Base-by-base conservation (phyloP, 1,139 yeast genomes). In the Suhomyces choctaworum region DNA sequence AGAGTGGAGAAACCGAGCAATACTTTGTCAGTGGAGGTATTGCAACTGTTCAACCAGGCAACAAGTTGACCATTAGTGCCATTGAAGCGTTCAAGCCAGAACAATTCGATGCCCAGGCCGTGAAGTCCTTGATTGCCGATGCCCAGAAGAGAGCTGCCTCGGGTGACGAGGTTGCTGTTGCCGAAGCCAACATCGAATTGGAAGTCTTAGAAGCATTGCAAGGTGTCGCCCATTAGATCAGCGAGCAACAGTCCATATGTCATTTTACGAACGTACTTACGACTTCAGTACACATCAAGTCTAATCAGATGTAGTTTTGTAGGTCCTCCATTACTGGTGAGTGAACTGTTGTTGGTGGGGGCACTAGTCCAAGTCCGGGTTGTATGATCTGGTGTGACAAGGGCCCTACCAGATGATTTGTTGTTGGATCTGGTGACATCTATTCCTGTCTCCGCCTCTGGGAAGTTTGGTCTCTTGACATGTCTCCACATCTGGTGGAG, bases 1-100 rank as follows among this genome's bases (percentile, higher is more conserved):
- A 82, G 59, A 66, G 81, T 37, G 94, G 92, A 50, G 72, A 79
- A 56, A 67, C 80, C 47, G 78, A 80, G 60, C 88, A 87, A 74
- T 88, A 84, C 69, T 92, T 75, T 69, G 92, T 92, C 51, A 81
- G 96, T 47, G 98, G 98, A 49, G 99, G 99, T 48, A 85, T 92
- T 57, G 98, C 97, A 47, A 82, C 96, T 43, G 95, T 94, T 46
- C 92, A 88, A 64, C 97, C 97, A 66, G 95, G 90, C 57, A 89
- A 95, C 56, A 78, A 83, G 57, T 76, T 94, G 63, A 82, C 88
- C 60, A 83, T 92, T 66, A 85, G 94, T 62, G 95, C 97, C 49
- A 86, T 89, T 55, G 98, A 92, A 74, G 98, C 97, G 27, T 88
- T 81, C 73, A 87, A 94, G 62, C 78, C 95, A 57, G 94, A 89